A percentile compares a stretch with the other conserved stretches of the same genome.
Evolutionary conservation across 371 early-diverging fungal species (phyloP).

Genomic region (Apophysomyces variabilis): DNA sequence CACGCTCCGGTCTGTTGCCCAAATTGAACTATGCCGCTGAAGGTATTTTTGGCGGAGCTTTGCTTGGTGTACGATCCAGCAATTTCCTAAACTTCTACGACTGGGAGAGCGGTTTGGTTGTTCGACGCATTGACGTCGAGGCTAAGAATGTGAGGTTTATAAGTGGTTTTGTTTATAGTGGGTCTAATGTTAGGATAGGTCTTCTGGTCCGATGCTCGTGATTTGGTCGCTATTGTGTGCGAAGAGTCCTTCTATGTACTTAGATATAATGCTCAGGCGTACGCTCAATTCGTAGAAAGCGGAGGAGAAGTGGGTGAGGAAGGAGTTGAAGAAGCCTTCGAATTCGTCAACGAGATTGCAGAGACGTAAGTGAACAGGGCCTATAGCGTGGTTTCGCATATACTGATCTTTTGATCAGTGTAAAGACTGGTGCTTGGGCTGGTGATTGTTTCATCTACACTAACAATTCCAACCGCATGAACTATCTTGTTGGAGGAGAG

Average conservation of each 20-base stretch:
- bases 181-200: conserved; percentile 34
- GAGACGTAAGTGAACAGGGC: conserved; percentile 60
- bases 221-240: conserved; percentile 89
- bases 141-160: conserved; percentile 69
- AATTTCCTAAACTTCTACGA: conserved; percentile 93
- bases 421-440: conserved; percentile 95
- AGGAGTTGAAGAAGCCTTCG: conserved; percentile 96
- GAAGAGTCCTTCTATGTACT: conserved; percentile 94
- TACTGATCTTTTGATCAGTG: conserved; percentile 38
- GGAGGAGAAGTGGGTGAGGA: conserved; percentile 83
- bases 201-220: conserved; percentile 94
- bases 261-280: conserved; percentile 87
- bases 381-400: too few species aligned
- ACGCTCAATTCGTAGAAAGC: conserved; percentile 75
- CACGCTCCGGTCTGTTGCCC: conserved; percentile 69
- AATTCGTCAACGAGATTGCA: conserved; percentile 89
- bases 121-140: conserved; percentile 94
- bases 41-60: conserved; percentile 92
- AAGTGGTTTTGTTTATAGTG: not conserved
- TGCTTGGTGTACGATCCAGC: conserved; percentile 87
- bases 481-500: conserved; percentile 94
- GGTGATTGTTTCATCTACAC: conserved; percentile 98
- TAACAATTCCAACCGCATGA: conserved; percentile 86
- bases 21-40: conserved; percentile 84
- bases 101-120: conserved; percentile 92